Conservation (phyloP, 2,329 filamentous ascomycete genomes). For the Nothophoma quercina region DNA sequence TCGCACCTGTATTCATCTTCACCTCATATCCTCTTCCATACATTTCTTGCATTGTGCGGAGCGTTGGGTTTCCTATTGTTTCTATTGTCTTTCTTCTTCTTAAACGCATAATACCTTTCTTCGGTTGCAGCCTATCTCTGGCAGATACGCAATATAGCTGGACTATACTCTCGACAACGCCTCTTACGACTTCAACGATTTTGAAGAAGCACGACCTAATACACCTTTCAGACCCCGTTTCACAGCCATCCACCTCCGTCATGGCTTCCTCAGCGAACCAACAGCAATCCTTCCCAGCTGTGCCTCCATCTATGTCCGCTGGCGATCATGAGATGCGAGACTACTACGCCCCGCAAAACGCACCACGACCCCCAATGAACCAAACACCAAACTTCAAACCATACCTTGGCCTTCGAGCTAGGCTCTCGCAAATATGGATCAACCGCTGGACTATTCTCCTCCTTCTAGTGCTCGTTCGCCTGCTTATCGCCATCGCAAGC, state of each 20-base stretch:
- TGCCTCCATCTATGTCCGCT: slow-evolving; percentile 66
- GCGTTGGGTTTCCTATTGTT: slow-evolving; percentile 36
- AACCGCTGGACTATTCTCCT: slow-evolving; percentile 96
- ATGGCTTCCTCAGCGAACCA: slow-evolving; percentile 61
- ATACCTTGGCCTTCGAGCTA: slow-evolving; percentile 87
- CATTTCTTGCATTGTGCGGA: slow-evolving; percentile 48
- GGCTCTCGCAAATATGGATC: slow-evolving; percentile 95
- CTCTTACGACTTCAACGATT: slow-evolving; percentile 9
- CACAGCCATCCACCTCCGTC: slow-evolving; percentile 34
- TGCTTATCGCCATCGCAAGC: slow-evolving; percentile 76
- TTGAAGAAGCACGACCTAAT: slow-evolving; percentile 38
- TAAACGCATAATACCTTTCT: slow-evolving; percentile 19
- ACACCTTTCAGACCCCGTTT: slow-evolving; percentile 41
- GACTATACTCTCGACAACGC: slow-evolving; percentile 24
- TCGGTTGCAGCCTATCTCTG: slow-evolving; percentile 36
- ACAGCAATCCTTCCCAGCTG: slow-evolving; percentile 62
- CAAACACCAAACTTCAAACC: slow-evolving; percentile 79
- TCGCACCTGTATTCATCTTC: slow-evolving; percentile 25
- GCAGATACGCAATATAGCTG: slow-evolving; percentile 36
- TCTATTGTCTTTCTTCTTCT: slow-evolving; percentile 34
- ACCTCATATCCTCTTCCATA: slow-evolving; percentile 32
- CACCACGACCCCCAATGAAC: slow-evolving; percentile 64
- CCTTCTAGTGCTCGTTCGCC: slow-evolving; percentile 81
- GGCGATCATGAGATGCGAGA: slow-evolving; percentile 68
- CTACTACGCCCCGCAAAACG: slow-evolving; percentile 64